phyloP scores from a whole-genome alignment of 495 filamentous ascomycete genomes.

The Trichocladium antarcticum region DNA sequence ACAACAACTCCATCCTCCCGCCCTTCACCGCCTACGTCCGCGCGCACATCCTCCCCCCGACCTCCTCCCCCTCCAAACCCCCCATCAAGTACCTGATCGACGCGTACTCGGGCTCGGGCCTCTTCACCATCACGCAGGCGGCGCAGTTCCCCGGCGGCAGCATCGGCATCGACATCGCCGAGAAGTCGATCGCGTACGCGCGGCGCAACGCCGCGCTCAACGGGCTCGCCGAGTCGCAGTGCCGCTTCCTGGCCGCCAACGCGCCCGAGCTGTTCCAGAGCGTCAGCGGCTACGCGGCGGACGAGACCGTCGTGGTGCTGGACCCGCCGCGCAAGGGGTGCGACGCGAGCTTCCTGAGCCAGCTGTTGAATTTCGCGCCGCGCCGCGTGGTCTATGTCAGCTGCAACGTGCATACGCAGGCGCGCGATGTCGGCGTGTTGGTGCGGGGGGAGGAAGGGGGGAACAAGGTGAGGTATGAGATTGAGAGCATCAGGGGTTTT shows the following conservation, averaged over 20 bases:
- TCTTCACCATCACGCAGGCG: slow-evolving; percentile 92
- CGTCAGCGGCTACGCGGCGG: slow-evolving; percentile 51
- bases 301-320: slow-evolving; percentile 79
- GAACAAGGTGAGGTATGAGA: slow-evolving; percentile 54
- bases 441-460: slow-evolving; percentile 45
- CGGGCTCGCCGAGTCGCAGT: slow-evolving; percentile 44
- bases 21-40: slow-evolving; percentile 86
- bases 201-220: slow-evolving; percentile 67
- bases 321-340: slow-evolving; percentile 95
- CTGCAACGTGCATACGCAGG: slow-evolving; percentile 97
- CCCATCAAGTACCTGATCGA: slow-evolving; percentile 78
- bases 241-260: slow-evolving; percentile 74
- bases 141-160: slow-evolving; percentile 50
- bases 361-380: slow-evolving; percentile 67
- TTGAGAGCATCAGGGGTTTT: slow-evolving; percentile 87
- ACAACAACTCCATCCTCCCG: slow-evolving; percentile 97
- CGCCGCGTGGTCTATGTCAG: slow-evolving; percentile 81
- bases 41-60: slow-evolving; percentile 56
- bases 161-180: slow-evolving; percentile 46
- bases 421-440: slow-evolving; percentile 76
- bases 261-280: slow-evolving; percentile 69
- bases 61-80: slow-evolving; percentile 13
- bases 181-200: slow-evolving; percentile 62
- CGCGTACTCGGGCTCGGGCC: slow-evolving; percentile 91
- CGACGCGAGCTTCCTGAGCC: slow-evolving; percentile 68